Percentiles rank a stretch among this genome's conserved stretches.
Evolutionary conservation across 73 alveolate genomes (phyloP).

Genomic region (Urostyla sp.): DNA sequence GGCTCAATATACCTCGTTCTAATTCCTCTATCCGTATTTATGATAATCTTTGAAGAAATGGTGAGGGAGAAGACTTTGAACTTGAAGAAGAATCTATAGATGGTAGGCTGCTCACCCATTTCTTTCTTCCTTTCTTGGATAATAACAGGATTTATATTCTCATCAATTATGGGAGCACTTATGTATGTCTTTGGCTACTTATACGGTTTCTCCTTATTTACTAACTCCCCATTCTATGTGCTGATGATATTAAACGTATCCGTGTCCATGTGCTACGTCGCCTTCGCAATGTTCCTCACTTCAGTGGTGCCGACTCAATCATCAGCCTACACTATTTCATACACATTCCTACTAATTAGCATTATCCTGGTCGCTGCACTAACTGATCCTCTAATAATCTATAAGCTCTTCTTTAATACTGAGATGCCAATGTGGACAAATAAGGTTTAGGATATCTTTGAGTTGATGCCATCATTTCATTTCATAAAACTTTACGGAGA

Average conservation of each 20-base stretch:
- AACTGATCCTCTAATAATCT: constrained; percentile 22
- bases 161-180: not conserved
- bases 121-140: constrained; percentile 9
- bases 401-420: constrained; percentile 25
- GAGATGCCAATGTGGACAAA: not conserved
- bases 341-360: constrained; percentile 9
- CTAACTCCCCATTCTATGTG: not conserved
- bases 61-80: constrained; percentile 7
- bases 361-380: constrained; percentile 1
- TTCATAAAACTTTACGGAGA: constrained; percentile 1
- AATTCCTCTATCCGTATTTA: not conserved
- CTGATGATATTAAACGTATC: too few relatives aligned
- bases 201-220: not conserved
- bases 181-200: not conserved
- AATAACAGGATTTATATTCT: not conserved
- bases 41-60: constrained; percentile 22
- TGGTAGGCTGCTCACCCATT: constrained; percentile 26
- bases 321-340: not conserved
- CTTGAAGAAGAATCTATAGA: not conserved
- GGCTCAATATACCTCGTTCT: not conserved
- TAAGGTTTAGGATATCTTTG: not conserved
- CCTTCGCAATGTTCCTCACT: not conserved
- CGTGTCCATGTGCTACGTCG: not conserved
- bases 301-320: not conserved
- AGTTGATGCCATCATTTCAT: constrained; percentile 27